Conservation (phyloP, 768 basidiomycete species). For the Calocera cornea region DNA sequence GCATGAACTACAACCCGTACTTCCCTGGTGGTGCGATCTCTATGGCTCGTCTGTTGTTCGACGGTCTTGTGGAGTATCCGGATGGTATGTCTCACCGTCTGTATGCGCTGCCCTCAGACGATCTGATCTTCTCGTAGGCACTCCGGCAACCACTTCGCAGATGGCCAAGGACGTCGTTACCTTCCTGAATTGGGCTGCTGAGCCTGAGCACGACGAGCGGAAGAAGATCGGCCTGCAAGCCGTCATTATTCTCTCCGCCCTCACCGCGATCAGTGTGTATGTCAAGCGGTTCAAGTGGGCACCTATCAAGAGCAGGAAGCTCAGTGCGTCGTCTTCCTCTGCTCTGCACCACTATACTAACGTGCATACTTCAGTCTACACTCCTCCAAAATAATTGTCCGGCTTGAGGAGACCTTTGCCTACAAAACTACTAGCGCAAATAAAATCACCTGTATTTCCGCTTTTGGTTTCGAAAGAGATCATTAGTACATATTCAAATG, state of each 20-base stretch:
- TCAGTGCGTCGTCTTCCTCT: conserved; percentile 41
- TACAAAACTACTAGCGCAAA: conserved; percentile 4
- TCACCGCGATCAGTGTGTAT: conserved; percentile 70
- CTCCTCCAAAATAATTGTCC: conserved; percentile 22
- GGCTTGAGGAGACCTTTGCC: background rate
- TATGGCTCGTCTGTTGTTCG: conserved; percentile 94
- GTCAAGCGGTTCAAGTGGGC: conserved; percentile 95
- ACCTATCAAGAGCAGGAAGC: conserved; percentile 84
- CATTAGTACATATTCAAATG: conserved; percentile 4
- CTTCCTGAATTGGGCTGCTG: conserved; percentile 93
- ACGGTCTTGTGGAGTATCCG: conserved; percentile 90
- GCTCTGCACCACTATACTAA: conserved; percentile 6
- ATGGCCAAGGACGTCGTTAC: conserved; percentile 98
- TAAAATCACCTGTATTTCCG: conserved; percentile 5
- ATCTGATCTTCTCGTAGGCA: conserved; percentile 36
- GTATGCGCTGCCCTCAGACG: background rate
- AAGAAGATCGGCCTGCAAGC: conserved; percentile 97
- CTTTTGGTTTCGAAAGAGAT: background rate
- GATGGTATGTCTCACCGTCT: conserved; percentile 46
- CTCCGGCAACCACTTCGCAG: conserved; percentile 91
- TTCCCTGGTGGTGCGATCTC: conserved; percentile 98
- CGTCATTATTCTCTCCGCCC: conserved; percentile 77
- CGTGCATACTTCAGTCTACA: conserved; percentile 24
- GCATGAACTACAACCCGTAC: conserved; percentile 98
- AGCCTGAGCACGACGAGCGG: conserved; percentile 94